Base-by-base conservation (phyloP, 1,284 basidiomycete species). In the Tylopilus orsonianus region DNA sequence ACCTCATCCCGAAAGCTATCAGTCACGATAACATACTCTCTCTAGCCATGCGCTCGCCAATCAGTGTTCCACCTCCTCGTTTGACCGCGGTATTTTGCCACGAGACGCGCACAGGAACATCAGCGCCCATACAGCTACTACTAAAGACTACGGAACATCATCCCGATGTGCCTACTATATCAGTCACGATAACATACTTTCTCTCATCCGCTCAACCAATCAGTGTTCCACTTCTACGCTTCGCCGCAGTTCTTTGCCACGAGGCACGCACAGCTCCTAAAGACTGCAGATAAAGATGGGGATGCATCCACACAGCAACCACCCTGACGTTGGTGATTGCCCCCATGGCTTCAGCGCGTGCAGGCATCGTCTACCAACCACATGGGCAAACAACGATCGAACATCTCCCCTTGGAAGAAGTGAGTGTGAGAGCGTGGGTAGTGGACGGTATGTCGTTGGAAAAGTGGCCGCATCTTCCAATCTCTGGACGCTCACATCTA, bases 361-460 rank as follows among this genome's bases (percentile, higher is more conserved):
- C 65, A 44, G 75, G 77, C 18, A 71, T 79, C 19, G 60, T 70
- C 8, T 69, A 77, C 57, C 63, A 62, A 33, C 49, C 52, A 41
- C 30, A 39, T 48, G 41, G 63, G 56, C 49, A 61, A 59, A 41
- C 46, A 38, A 44, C 53, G 14, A 41, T 62, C 12, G 53, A 61
- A 10, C 61, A 72, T 56, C 68, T 81, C 2, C 62, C 71, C 1
- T 64, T 82, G 0, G 68, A 76, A 46, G 66, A 77, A 44, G 69
- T 79, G 13, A 57, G 34, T 1, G 68, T 74, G 7, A 66, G 65
- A 14, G 73, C 67, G 0, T 60, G 73, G 36, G 67, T 81, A 1
- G 61, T 80, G 1, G 80, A 81, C 50, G 68, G 80, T 79, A 46
- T 54, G 68, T 59, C 20, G 33, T 30, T 20, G 8, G 14, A 9